Base-by-base conservation (phyloP, 371 early-diverging fungal species). In the Syncephalastrum contaminatum region DNA sequence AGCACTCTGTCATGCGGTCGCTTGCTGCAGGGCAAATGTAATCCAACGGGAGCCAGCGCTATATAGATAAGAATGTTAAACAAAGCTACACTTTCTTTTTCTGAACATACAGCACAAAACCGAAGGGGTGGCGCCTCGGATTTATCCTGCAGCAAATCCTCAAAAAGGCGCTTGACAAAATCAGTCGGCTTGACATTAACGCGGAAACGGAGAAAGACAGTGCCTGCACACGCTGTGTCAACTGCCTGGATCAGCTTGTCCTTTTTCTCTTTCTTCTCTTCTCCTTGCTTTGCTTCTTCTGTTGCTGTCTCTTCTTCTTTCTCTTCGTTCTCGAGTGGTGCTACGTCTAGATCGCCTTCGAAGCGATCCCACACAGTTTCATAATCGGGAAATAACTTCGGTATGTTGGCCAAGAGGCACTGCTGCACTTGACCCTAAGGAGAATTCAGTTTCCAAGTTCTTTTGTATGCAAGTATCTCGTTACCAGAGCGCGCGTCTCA, bases 401-500 rank as follows among this genome's bases (percentile, higher is more conserved):
- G 51, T 12, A 76, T 60, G 41, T 77, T 73, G 4, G 57, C 45
- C 19, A 77, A 74, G 13, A 81, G 59, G 18, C 72, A 68, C n/a
- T 59, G 58, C 8, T 75, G 70, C 13, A 72, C 69, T 64, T 83
- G 84, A 13, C 84, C 81, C 78, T 78, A 59, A 2, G 4, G 7
- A 18, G 18, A 13, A 20, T 41, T 43, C 36, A 43, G 22, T 45
- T 14, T 16, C 8, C 4, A 25, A 25, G 7, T 30, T 39, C 14
- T 57, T 24, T 15, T 21, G 20, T 42, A 13, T 25, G 3, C 39
- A 36, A 21, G 21, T 16, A 18, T 13, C 19, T 36, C 14, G 20
- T 52, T 69, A 73, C 79, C 50, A 83, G 51, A 15, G 83, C 83
- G 39, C 83, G 63, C 6, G 83, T 83, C 49, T 83, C 83, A 5